Evolutionary conservation across 306 rosid genomes (phyloP).

Genomic region (Fragaria vesca): DNA sequence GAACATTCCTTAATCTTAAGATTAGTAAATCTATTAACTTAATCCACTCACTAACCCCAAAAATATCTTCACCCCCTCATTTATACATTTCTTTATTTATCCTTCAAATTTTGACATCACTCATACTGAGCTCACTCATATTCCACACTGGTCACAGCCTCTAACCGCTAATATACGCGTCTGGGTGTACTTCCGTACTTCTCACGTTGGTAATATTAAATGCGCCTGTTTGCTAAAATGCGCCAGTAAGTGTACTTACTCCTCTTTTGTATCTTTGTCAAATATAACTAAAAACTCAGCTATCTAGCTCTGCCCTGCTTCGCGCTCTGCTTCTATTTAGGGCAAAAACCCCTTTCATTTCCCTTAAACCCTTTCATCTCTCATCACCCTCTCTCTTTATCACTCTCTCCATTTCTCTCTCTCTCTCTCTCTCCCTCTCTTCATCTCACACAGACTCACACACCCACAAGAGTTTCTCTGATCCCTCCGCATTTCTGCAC

Average conservation of each 20-base stretch:
- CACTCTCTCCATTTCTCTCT: background rate
- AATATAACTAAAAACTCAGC: background rate
- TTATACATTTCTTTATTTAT: no score
- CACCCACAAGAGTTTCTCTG: background rate
- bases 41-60: background rate
- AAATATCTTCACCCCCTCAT: background rate
- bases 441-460: background rate
- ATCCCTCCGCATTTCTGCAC: background rate
- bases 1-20: background rate
- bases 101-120: background rate
- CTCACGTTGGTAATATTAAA: background rate
- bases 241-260: background rate
- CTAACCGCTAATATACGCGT: background rate
- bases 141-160: background rate
- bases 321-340: background rate
- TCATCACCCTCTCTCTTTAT: background rate
- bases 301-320: conserved; percentile 3
- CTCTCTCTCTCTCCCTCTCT: conserved; percentile 4
- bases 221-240: background rate
- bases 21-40: background rate
- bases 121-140: background rate
- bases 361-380: background rate
- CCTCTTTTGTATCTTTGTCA: background rate
- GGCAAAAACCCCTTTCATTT: background rate
- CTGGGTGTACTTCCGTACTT: background rate